Evolutionary conservation across 2,329 filamentous ascomycete species (phyloP), one percentile per base, ranked within the genome.

Genomic region (Botryotinia narcissicola): DNA sequence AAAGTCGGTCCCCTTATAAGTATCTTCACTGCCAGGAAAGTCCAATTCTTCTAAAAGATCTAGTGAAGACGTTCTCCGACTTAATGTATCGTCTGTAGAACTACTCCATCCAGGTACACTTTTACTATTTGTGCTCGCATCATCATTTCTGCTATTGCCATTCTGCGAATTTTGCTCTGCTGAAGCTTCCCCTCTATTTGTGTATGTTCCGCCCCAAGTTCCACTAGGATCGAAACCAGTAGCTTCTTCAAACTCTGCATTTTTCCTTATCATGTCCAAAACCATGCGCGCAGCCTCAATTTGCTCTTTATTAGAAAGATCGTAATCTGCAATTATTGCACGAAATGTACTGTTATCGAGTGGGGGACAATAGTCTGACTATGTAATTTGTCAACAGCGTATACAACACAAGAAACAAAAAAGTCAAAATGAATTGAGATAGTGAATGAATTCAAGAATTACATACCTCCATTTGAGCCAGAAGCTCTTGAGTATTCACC

Each of bases 161-260:
- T 74, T 74, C 18, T 74, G 64, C 18, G 77, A 22, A 70, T n/a
- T 32, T 35, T 72, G 48, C 37, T 72, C 62, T 20, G 16, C n/a
- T 32, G 46, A 40, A 67, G 16, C 16, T 35, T 57, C 70, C 18
- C 70, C 72, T 40, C 59, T 67, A 29, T 62, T 63, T 46, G 57
- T 54, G 44, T 57, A 71, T 77, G 67, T 73, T 71, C 61, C 77
- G 79, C 86, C 87, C 42, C 90, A 88, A 40, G 91, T 88, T 4
- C 92, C 93, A 46, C 92, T 93, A 0, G 93, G 89, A 77, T 96
- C 93, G 79, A 97, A 97, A 0, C 90, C 90, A 16, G 89, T 90
- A 25, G 90, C 87, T 79, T 96, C 93, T 80, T 96, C 92, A 1
- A 84, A 82, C 0, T 84, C 81, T 0, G 92, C 93, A 73, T 87